Evolutionary conservation across 176 grass and related monocot genomes (phyloP).

Genomic region (Musa itinerans): DNA sequence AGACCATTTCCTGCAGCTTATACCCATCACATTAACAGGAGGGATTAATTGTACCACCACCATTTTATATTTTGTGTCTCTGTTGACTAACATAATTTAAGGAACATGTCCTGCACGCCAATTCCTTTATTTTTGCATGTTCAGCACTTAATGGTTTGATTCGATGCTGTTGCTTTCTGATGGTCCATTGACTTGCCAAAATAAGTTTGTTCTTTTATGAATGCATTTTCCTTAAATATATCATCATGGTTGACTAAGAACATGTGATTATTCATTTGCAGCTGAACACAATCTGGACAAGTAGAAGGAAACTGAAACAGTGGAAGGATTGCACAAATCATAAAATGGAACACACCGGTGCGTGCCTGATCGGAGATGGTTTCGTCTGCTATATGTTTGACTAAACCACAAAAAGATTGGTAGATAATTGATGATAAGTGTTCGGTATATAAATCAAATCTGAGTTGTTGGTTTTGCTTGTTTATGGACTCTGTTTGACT

Average conservation of each 20-base stretch:
- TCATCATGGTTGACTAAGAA: constrained; percentile 3
- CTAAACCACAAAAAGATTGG: too few species aligned
- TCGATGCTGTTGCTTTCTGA: neutral
- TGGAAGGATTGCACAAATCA: neutral
- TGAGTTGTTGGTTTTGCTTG: too few species aligned
- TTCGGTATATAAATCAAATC: neutral
- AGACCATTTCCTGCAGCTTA: neutral
- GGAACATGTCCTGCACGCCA: neutral
- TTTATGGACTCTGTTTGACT: too few species aligned
- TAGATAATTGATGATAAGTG: neutral
- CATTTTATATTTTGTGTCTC: neutral
- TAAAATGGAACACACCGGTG: constrained; percentile 1
- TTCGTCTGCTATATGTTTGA: neutral
- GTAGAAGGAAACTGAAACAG: constrained; percentile 2
- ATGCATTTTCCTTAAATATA: neutral
- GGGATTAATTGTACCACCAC: neutral
- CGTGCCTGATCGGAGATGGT: neutral
- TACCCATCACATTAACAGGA: neutral
- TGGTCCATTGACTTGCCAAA: neutral
- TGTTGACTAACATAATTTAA: neutral
- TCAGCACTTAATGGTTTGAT: neutral
- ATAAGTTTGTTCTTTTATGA: neutral
- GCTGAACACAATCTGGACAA: constrained; percentile 7
- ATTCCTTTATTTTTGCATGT: neutral
- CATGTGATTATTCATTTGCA: neutral